Base-by-base conservation (phyloP, 2,329 filamentous ascomycete species). In the Ilyonectria destructans region DNA sequence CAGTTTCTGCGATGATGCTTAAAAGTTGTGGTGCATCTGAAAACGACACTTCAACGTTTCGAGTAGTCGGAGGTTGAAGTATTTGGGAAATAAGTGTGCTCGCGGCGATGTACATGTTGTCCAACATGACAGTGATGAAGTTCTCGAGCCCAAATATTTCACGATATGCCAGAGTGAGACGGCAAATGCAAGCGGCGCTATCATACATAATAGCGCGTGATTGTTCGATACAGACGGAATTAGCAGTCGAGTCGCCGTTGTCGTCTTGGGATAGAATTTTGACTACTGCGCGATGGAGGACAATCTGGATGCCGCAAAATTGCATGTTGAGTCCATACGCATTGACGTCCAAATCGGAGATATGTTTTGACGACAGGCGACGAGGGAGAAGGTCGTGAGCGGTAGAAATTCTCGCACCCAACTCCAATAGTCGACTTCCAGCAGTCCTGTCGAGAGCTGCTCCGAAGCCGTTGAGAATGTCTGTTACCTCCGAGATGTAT, bases 61-160 rank as follows among this genome's bases (percentile, higher is more conserved):
- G n/a, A n/a, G 17, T 19, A 2, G 48, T 21, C n/a, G 58, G 33
- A 2, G 58, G 58, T 15, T 61, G 48, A 8, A 61, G 23, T 12
- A 61, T 61, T 6, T 61, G 48, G 1, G 58, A 43, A 12, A 61
- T 55, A 2, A 61, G 46, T 2, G 58, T 61, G 35, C 58, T 61
- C 4, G 48, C 49, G 2, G 58, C 48, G 23, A 61, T 54, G 35
- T 61, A 61, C 58, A 61, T 61, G 49, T 61, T 61, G 4, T 61
- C 58, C 12, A 61, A 6, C 58, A 61, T 61, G 48, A 61, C 58
- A 2, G 58, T 61, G 40, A 61, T 61, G 21, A 61, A 52, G 17
- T 45, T 61, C n/a, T 61, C 48, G 1, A 61, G 19, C 3, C 58
- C 58, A 35, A 54, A 61, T 8, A 61, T 61, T 19, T 61, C 58